phyloP scores from a whole-genome alignment of 306 rosid species.

The Canavalia ensiformis region DNA sequence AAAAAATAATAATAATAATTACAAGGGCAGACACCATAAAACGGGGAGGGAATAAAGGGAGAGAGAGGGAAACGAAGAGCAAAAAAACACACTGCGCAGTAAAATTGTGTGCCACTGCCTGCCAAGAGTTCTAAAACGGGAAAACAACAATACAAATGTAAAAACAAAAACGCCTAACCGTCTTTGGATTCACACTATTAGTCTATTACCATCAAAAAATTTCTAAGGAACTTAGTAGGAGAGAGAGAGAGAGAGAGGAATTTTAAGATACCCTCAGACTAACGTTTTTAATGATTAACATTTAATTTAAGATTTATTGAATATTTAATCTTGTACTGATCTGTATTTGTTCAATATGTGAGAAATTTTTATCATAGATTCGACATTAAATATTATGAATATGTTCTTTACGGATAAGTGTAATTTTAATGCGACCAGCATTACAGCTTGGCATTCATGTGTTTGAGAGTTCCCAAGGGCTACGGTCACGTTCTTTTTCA shows the following conservation, averaged over 20 bases:
- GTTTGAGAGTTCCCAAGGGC: neutral
- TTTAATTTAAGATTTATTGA: neutral
- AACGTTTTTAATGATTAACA: neutral
- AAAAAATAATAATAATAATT: neutral
- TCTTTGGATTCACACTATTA: neutral
- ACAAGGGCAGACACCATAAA: slow-evolving; percentile 32
- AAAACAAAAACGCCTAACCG: slow-evolving; percentile 39
- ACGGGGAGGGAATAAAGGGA: slow-evolving; percentile 39
- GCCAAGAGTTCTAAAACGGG: neutral
- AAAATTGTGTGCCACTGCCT: slow-evolving; percentile 9
- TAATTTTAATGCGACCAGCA: neutral
- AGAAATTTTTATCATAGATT: neutral
- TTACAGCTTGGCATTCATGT: slow-evolving; percentile 1
- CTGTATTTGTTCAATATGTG: neutral
- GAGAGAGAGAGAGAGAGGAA: too few relatives aligned
- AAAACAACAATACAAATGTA: slow-evolving; percentile 6
- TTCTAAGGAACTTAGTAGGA: too few relatives aligned
- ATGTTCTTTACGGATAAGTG: neutral
- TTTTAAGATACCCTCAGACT: neutral
- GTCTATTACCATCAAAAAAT: neutral
- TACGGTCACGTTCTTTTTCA: neutral
- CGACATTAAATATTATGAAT: neutral
- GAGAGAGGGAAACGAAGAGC: neutral
- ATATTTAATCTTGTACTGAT: neutral
- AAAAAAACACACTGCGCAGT: slow-evolving; percentile 11